These are phyloP conservation scores for Melaleuca quinquenervia DNA, from an alignment of 345 rosid genomes.

Conservation along the genomic window DNA sequence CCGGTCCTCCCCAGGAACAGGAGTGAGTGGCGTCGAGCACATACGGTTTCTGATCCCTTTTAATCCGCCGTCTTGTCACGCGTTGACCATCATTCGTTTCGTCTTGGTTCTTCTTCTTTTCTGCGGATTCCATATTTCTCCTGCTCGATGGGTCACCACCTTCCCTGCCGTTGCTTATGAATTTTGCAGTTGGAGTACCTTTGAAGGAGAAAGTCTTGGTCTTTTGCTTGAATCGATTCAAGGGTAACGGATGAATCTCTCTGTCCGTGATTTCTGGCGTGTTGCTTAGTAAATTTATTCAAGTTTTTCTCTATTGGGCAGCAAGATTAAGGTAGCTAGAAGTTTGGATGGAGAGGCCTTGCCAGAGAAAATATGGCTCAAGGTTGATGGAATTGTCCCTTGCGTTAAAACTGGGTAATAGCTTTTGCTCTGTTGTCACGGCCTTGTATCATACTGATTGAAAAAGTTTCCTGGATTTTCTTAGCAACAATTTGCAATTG, in stretches of 20 bases:
- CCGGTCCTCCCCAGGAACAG: background rate
- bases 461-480: background rate
- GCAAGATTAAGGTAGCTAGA: conserved; percentile 44
- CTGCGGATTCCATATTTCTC: too few species aligned
- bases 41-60: background rate
- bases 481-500: conserved; percentile 75
- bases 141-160: background rate
- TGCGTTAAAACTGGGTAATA: background rate
- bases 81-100: background rate
- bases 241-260: conserved; percentile 18
- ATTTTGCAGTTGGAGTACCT: conserved; percentile 14
- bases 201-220: conserved; percentile 48
- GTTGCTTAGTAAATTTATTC: background rate
- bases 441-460: background rate
- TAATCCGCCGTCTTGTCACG: background rate
- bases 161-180: background rate
- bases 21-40: background rate
- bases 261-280: background rate
- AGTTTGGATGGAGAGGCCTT: conserved; percentile 29
- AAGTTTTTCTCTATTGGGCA: background rate
- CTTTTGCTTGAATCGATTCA: conserved; percentile 38
- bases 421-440: background rate
- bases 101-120: background rate
- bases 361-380: conserved; percentile 71
- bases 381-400: conserved; percentile 20